Base-by-base conservation (phyloP, 106 monocot genomes). In the Dendrobium huoshanense region DNA sequence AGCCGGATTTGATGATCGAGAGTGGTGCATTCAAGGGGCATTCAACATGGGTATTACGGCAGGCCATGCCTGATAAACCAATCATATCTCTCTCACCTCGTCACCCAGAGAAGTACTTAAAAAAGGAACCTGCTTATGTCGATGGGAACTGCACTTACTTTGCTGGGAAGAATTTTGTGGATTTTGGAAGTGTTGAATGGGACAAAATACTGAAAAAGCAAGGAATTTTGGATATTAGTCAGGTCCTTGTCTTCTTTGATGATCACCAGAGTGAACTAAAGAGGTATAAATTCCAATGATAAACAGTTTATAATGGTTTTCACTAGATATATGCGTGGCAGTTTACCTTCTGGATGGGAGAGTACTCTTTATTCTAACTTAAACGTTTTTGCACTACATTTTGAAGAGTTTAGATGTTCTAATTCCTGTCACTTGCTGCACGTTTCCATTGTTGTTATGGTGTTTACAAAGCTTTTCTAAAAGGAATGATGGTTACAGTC, bases 1-100 rank as follows among this genome's bases (percentile, higher is more conserved):
- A 92, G 55, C 95, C 95, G 25, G 90, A 92, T 67, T 77, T 95
- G 77, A 90, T 95, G 92, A 88, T 95, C 10, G 95, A 95, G 80
- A 95, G 95, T 77, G 95, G 95, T 22, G 95, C 95, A 10, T 95
- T 95, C 75, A 95, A 95, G 70, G 95, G 92, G 19, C 95, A 95
- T 72, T 95, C 95, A 7, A 95, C 95, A 6, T 95, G 95, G 95
- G 90, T 95, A 15, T 82, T 95, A 44, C 82, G 95, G 18, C 92
- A 95, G 81, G 95, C 95, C 47, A 88, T 87, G 87, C 92, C 95
- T 41, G 75, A 83, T n/a, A 80, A 83, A 13, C 80, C 58, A 51
- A 95, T 92, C 40, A 89, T 95, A 65, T 95, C 95, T 3, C 86
- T 95, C 41, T 87, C 95, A 18, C 95, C 95, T 48, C 88, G 90